Evolutionary conservation across 179 eudicot species (phyloP), one percentile per base, ranked within the genome.

Genomic region (Pouteria campechiana): DNA sequence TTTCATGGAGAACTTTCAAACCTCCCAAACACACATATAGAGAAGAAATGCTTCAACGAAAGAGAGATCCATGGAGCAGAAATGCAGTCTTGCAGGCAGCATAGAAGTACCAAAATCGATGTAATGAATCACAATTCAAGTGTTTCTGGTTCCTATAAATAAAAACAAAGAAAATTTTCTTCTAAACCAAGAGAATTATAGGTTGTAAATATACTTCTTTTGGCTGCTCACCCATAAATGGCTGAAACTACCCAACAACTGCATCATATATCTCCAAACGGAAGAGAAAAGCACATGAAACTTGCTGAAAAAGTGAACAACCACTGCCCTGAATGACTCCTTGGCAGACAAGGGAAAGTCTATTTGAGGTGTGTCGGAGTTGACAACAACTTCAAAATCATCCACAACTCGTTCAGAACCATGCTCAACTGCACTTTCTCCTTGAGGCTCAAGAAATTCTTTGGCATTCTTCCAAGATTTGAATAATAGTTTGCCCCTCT

Each of bases 231-330:
- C 97, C 97, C 97, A 84, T 57, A 88, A 46, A n/a, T n/a, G n/a
- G n/a, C n/a, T n/a, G n/a, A n/a, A n/a, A 70, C 73, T 72, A 51
- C 78, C 65, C 59, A 84, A 62, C 25, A 78, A 57, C 40, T 72
- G 73, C 33, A 58, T 76, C 32, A 60, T 71, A 55, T 78, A 81
- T 58, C 76, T 71, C 86, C 87, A 72, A 30, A 75, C 32, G 47
- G 81, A 84, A 32, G 89, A 75, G 36, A 89, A 55, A 17, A 95
- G 95, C 30, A 79, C 65, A 55, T 85, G 61, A 93, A 93, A 84
- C 73, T 74, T 89, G 63, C 69, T 74, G 46, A 57, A 68, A 45
- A 78, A 41, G 67, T 50, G 83, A 27, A 64, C 31, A 37, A 76
- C 46, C 21, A 69, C 57, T 20, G 89, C 81, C 61, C 71, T 85